Percentiles rank a stretch among this genome's conserved stretches.
Conservation (phyloP, 73 alveolate species). For the Tetrahymena thermophila region DNA sequence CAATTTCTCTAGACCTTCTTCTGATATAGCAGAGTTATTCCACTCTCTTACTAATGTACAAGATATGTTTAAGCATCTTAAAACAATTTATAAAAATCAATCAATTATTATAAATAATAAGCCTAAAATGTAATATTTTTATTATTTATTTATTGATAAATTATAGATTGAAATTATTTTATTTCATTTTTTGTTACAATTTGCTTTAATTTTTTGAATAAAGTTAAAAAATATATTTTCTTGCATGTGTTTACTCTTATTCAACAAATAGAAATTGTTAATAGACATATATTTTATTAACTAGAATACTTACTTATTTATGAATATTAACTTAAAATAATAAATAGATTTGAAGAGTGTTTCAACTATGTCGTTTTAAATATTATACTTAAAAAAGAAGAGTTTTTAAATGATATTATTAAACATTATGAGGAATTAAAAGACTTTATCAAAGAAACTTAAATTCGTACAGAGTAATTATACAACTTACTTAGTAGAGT, state of each 20-base stretch:
- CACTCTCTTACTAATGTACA: background rate
- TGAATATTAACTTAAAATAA: background rate
- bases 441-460: background rate
- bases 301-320: too few species aligned
- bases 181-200: too few species aligned
- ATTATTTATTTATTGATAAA: background rate
- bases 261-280: background rate
- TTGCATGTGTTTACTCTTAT: background rate
- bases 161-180: background rate
- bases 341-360: background rate
- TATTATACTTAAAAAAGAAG: background rate
- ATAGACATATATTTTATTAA: background rate
- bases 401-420: background rate
- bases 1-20: background rate
- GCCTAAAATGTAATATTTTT: background rate
- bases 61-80: background rate
- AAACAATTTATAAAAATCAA: background rate
- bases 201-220: too few species aligned
- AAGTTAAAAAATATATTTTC: too few species aligned
- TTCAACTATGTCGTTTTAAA: background rate
- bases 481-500: background rate
- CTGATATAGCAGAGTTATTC: background rate
- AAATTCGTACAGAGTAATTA: background rate
- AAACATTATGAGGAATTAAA: background rate
- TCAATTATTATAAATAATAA: background rate